Conservation (phyloP, 768 basidiomycete species). For the Boletus patriciae region DNA sequence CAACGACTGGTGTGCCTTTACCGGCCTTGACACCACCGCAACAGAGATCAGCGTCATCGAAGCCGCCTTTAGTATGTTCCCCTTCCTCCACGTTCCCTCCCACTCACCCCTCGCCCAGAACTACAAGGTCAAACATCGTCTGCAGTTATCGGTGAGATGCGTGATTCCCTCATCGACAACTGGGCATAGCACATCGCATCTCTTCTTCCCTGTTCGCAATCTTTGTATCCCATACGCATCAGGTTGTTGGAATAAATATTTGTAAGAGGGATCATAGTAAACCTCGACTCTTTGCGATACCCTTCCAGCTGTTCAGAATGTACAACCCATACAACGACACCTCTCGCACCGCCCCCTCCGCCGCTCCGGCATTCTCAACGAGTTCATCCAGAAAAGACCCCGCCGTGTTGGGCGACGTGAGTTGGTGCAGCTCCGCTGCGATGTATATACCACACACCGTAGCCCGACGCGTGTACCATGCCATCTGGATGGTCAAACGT, state of each 20-base stretch:
- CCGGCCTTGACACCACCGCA: conserved; percentile 99
- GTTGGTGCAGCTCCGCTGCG: conserved; percentile 77
- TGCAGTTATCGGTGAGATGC: conserved; percentile 89
- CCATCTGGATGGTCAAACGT: conserved; percentile 45
- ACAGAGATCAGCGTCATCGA: conserved; percentile 99
- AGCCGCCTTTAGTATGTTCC: conserved; percentile 86
- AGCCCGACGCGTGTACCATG: conserved; percentile 71
- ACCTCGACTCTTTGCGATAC: conserved; percentile 69
- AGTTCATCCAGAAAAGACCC: conserved; percentile 64
- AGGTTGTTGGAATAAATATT: conserved; percentile 14
- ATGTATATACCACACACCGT: conserved; percentile 67
- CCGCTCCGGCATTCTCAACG: conserved; percentile 46
- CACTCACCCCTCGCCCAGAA: conserved; percentile 45
- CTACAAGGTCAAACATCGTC: conserved; percentile 81
- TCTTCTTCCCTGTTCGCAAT: conserved; percentile 13
- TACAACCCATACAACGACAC: conserved; percentile 57
- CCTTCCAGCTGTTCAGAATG: conserved; percentile 65
- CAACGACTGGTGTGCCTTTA: conserved; percentile 99
- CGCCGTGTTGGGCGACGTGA: conserved; percentile 70
- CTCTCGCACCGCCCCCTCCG: conserved; percentile 53
- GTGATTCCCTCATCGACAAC: conserved; percentile 87
- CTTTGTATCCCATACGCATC: conserved; percentile 19
- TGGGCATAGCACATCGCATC: conserved; percentile 54
- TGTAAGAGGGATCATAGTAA: conserved; percentile 33
- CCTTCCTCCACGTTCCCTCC: not conserved